Conservation (phyloP, 164 flowering plant species). For the Macadamia tetraphylla region DNA sequence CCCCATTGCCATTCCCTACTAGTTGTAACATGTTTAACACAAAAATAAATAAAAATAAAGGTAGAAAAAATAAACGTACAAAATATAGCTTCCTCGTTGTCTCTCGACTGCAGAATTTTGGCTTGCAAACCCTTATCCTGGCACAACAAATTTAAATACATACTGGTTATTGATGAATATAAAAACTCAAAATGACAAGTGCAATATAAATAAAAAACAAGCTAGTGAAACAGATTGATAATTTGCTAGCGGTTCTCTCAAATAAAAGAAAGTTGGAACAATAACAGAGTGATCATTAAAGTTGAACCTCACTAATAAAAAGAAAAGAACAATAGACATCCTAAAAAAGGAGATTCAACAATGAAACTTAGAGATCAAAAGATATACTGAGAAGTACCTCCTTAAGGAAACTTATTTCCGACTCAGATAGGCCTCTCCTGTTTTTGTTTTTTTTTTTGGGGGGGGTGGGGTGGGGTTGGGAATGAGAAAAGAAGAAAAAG, state of each 20-base stretch:
- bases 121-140: conserved; percentile 69
- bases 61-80: conserved; percentile 31
- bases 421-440: conserved; percentile 94
- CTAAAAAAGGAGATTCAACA: conserved; percentile 1
- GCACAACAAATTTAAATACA: conserved; percentile 9
- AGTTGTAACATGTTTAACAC: not conserved
- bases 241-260: no score
- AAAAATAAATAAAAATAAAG: not conserved
- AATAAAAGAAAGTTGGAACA: not conserved
- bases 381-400: conserved; percentile 43
- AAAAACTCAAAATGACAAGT: not conserved
- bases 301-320: not conserved
- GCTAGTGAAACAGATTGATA: not conserved
- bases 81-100: conserved; percentile 35
- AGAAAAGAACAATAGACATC: not conserved
- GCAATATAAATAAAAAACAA: not conserved
- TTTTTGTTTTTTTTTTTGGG: not conserved
- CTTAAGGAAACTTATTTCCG: conserved; percentile 69
- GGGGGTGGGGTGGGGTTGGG: no score
- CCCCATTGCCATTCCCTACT: no score
- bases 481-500: conserved; percentile 2
- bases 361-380: not conserved
- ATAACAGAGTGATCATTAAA: not conserved
- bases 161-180: not conserved
- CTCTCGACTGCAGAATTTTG: conserved; percentile 58